Evolutionary conservation across 805 yeast species (phyloP).

Genomic region (Wickerhamomyces xylosicus): DNA sequence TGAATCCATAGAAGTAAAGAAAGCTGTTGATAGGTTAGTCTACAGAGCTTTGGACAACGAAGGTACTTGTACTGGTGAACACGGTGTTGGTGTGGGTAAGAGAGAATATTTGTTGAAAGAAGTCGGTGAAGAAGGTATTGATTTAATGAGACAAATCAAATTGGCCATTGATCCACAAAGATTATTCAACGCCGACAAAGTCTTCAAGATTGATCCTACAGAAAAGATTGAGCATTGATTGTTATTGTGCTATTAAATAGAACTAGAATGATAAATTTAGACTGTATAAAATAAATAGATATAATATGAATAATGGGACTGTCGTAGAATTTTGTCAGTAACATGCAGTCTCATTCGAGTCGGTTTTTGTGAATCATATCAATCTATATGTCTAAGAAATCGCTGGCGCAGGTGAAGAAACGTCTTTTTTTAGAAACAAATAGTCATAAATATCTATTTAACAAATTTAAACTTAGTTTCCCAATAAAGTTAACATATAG

Average conservation of each 20-base stretch:
- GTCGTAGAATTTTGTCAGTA: too few relatives aligned
- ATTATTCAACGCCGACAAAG: conserved; percentile 70
- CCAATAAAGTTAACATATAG: too few relatives aligned
- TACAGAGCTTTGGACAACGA: conserved; percentile 55
- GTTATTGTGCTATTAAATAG: not conserved
- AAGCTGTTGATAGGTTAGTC: conserved; percentile 51
- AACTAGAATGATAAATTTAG: not conserved
- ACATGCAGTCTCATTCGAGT: too few relatives aligned
- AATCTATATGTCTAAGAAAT: too few relatives aligned
- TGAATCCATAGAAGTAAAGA: conserved; percentile 34
- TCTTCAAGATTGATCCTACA: conserved; percentile 57
- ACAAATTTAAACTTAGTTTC: too few relatives aligned
- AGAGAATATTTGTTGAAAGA: conserved; percentile 50
- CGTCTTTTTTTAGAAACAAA: too few relatives aligned
- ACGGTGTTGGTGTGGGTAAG: conserved; percentile 78
- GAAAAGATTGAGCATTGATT: conserved; percentile 18
- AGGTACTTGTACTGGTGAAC: conserved; percentile 84
- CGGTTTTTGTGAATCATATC: too few relatives aligned
- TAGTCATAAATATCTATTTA: too few relatives aligned
- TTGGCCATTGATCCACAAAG: conserved; percentile 65
- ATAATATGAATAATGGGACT: too few relatives aligned
- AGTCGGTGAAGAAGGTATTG: conserved; percentile 57
- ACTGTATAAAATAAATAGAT: too few relatives aligned
- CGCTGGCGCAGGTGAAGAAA: too few relatives aligned
- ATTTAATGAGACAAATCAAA: conserved; percentile 65